These are phyloP conservation scores for Dendrothele bispora DNA, from an alignment of 768 basidiomycete genomes.

Conservation along the genomic window DNA sequence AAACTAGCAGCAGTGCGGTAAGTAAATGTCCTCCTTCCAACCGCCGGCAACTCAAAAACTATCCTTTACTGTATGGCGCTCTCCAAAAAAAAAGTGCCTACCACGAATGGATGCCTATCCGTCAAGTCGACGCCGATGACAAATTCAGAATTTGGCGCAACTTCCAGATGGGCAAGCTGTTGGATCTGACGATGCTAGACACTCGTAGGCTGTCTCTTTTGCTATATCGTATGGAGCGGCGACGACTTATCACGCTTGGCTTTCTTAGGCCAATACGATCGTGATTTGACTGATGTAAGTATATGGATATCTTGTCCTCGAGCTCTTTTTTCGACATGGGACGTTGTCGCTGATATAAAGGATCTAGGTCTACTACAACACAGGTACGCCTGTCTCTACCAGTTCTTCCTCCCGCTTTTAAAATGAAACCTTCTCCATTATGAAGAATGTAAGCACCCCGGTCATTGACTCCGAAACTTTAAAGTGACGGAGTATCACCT, in stretches of 20 bases:
- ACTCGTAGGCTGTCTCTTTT: conserved; percentile 39
- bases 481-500: no score
- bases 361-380: conserved; percentile 51
- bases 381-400: conserved; percentile 31
- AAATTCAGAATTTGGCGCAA: conserved; percentile 62
- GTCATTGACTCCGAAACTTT: no score
- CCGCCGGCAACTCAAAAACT: neutral
- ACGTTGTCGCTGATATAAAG: neutral
- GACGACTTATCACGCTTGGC: no score
- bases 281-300: conserved; percentile 56
- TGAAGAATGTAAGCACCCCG: conserved; percentile 9
- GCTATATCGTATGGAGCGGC: neutral
- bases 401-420: neutral
- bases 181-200: conserved; percentile 63
- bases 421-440: neutral
- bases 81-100: conserved; percentile 41
- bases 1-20: conserved; percentile 54
- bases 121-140: conserved; percentile 54
- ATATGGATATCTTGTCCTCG: neutral
- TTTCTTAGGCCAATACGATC: conserved; percentile 47
- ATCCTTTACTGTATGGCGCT: no score
- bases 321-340: neutral
- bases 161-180: conserved; percentile 62
- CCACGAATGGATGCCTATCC: conserved; percentile 64
- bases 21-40: neutral